phyloP scores from a whole-genome alignment of 2,329 filamentous ascomycete species.

The Diaporthe ampelina region DNA sequence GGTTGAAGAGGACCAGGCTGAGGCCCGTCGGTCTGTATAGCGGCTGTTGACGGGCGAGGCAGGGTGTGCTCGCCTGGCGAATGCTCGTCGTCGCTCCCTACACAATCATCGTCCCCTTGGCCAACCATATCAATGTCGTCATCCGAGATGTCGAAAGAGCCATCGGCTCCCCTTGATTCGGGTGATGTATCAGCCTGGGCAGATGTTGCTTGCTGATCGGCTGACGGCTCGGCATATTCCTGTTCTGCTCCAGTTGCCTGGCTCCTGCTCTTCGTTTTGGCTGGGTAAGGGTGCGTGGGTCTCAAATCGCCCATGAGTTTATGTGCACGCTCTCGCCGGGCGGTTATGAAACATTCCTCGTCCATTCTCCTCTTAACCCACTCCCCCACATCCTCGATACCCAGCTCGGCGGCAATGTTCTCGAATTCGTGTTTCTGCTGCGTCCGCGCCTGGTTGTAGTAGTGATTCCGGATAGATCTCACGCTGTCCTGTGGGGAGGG shows the following conservation, averaged over 20 bases:
- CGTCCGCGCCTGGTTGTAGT: slow-evolving; percentile 14
- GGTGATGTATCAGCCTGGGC: not conserved
- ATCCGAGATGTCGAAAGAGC: slow-evolving; percentile 1
- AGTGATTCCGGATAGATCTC: slow-evolving; percentile 17
- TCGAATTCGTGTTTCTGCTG: slow-evolving; percentile 35
- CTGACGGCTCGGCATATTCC: not conserved
- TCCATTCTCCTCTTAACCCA: slow-evolving; percentile 39
- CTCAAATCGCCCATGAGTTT: slow-evolving; percentile 35
- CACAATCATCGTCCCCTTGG: not conserved
- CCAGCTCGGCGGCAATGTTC: slow-evolving; percentile 37
- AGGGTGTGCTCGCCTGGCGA: no score
- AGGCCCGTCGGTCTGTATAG: no score
- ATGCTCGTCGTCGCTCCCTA: not conserved
- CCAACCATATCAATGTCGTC: slow-evolving; percentile 16
- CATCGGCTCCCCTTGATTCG: not conserved
- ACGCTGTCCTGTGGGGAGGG: slow-evolving; percentile 25
- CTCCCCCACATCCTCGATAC: slow-evolving; percentile 18
- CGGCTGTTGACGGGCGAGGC: not conserved
- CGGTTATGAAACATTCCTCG: slow-evolving; percentile 29
- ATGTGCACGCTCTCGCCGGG: slow-evolving; percentile 26
- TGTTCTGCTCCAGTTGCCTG: not conserved
- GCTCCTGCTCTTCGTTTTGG: not conserved
- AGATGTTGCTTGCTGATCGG: not conserved
- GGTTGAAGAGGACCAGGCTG: not conserved
- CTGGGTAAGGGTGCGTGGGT: slow-evolving; percentile 2